Base-by-base conservation (phyloP, 148 eudicot species). In the Rhododendron henanense region DNA sequence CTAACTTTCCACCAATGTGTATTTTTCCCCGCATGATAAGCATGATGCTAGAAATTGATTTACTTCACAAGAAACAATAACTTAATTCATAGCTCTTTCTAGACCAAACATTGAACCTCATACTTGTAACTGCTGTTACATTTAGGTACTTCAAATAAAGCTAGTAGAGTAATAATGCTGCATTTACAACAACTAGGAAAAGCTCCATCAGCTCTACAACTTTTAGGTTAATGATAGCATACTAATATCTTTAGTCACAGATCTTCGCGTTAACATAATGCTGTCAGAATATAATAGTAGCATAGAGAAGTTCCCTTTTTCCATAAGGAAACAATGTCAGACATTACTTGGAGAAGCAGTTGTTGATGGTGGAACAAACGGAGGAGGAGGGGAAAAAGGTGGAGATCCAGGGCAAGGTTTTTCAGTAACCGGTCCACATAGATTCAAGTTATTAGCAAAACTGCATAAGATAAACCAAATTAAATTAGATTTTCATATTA, bases 381-480 rank as follows among this genome's bases (percentile, higher is more conserved):
- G 90, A 71, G 89, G 89, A 33, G 91, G 86, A 28, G 92, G 92
- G 84, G 88, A 25, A 51, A 84, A 45, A 50, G 89, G 85, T 41
- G 88, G 85, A 84, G 90, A 77, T 80, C 89, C 89, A 5, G 89
- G 89, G 87, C 89, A 87, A 33, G 82, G 89, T 37, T 25, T 75
- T 48, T 87, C 89, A 80, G 89, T 87, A 55, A 87, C 89, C 6
- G 89, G 89, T 59, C 89, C 89, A 74, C 83, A 86, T 33, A 77
- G 59, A 87, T 86, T 81, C 61, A 91, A 59, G 73, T 90, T 88
- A 69, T 90, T 91, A n/a, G 86, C 83, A 87, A 92, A 92, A 89
- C 94, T 92, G 88, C 84, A 87, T 21, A 39, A 8, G 18, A 69
- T 61, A 23, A 74, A 14, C 37, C 13, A 50, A 50, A 81, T 55